A percentile compares a stretch with the other conserved stretches of the same genome.
phyloP scores from a whole-genome alignment of 1,139 yeast genomes.

The Candida albicans region DNA sequence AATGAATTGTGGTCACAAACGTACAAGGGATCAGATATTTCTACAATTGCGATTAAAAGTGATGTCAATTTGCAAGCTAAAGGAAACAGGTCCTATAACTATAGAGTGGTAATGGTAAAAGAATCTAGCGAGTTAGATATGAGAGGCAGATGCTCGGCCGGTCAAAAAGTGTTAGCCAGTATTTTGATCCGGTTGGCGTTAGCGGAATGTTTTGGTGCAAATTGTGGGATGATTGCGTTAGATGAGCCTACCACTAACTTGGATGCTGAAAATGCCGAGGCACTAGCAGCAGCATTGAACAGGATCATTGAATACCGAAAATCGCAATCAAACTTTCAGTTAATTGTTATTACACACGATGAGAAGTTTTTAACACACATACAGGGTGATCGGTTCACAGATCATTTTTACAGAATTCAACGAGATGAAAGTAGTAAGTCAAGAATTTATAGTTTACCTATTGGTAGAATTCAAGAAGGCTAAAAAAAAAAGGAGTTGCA shows the following conservation, averaged over 20 bases:
- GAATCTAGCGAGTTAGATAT: conserved; percentile 90
- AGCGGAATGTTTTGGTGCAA: conserved; percentile 93
- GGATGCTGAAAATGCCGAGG: conserved; percentile 85
- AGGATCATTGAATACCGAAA: conserved; percentile 74
- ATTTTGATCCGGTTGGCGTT: conserved; percentile 87
- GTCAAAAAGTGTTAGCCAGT: conserved; percentile 93
- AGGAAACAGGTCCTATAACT: conserved; percentile 77
- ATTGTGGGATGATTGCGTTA: conserved; percentile 92
- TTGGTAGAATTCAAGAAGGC: conserved; percentile 37
- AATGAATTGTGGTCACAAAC: conserved; percentile 94
- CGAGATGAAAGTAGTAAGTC: conserved; percentile 83
- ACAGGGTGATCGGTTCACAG: conserved; percentile 85
- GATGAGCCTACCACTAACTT: conserved; percentile 98
- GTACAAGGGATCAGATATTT: conserved; percentile 93
- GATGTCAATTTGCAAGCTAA: conserved; percentile 64
- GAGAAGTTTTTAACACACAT: conserved; percentile 84
- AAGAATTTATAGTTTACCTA: conserved; percentile 54
- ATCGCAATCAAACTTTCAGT: conserved; percentile 83
- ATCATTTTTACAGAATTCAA: conserved; percentile 78
- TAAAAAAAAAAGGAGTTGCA: conserved; percentile 9
- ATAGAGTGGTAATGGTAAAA: conserved; percentile 93
- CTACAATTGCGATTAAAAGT: conserved; percentile 81
- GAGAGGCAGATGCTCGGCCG: conserved; percentile 98
- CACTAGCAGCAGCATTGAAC: conserved; percentile 79
- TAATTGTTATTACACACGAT: conserved; percentile 94